These are phyloP conservation scores for Boletus speciosus DNA, from an alignment of 768 basidiomycete species.

Conservation along the genomic window DNA sequence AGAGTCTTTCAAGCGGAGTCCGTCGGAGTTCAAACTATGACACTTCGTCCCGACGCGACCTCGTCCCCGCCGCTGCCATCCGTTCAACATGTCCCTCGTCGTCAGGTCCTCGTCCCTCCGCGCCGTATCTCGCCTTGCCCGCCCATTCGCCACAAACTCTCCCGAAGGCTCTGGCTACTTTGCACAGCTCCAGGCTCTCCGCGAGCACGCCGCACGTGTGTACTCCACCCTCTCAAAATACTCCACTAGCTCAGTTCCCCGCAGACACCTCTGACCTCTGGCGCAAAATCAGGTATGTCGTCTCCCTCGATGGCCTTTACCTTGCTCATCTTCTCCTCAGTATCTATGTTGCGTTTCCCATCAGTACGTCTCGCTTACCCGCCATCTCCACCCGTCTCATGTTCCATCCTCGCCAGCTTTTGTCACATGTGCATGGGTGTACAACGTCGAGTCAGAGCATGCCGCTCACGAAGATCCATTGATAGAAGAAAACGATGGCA, in stretches of 20 bases:
- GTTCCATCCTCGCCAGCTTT: slow-evolving; percentile 12
- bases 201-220: slow-evolving; percentile 64
- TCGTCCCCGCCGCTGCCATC: slow-evolving; percentile 6
- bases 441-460: slow-evolving; percentile 59
- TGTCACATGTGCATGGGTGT: slow-evolving; percentile 41
- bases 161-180: slow-evolving; percentile 42
- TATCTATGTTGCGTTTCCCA: slow-evolving; percentile 72
- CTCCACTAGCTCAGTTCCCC: slow-evolving; percentile 9
- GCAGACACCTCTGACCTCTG: slow-evolving; percentile 76
- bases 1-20: slow-evolving; percentile 32
- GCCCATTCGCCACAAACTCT: slow-evolving; percentile 39
- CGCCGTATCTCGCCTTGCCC: slow-evolving; percentile 33
- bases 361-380: slow-evolving; percentile 49
- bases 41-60: slow-evolving; percentile 27
- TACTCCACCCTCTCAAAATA: slow-evolving; percentile 8
- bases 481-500: slow-evolving; percentile 68
- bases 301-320: not conserved
- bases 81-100: slow-evolving; percentile 45
- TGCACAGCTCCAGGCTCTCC: slow-evolving; percentile 52
- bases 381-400: slow-evolving; percentile 10
- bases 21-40: slow-evolving; percentile 20
- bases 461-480: slow-evolving; percentile 67
- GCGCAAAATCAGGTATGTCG: slow-evolving; percentile 80
- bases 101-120: slow-evolving; percentile 45
- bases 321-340: slow-evolving; percentile 35